Conservation (phyloP, 1,139 yeast species). For the Zygoascus sp. region DNA sequence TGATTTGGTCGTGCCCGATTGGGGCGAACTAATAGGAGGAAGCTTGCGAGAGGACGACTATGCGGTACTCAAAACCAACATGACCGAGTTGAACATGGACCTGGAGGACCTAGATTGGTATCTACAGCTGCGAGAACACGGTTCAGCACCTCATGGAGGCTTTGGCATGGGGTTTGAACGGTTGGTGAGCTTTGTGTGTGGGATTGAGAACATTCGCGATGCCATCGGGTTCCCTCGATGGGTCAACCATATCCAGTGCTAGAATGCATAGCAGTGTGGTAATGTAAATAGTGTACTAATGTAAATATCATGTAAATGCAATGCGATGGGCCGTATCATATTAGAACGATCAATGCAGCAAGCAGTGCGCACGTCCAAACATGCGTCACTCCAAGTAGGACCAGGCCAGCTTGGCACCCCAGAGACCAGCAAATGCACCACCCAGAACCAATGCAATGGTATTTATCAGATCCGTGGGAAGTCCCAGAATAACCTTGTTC, state of each 20-base stretch:
- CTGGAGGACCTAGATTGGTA: slow-evolving; percentile 72
- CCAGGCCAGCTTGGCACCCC: neutral
- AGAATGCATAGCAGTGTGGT: neutral
- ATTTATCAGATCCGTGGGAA: slow-evolving; percentile 25
- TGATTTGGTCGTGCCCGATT: slow-evolving; percentile 80
- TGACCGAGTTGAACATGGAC: slow-evolving; percentile 41
- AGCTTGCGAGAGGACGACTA: slow-evolving; percentile 78
- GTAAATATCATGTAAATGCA: neutral
- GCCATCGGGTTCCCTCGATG: slow-evolving; percentile 79
- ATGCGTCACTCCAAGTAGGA: neutral
- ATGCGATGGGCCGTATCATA: neutral
- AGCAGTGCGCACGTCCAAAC: neutral
- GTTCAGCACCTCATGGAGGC: slow-evolving; percentile 92
- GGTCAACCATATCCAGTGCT: slow-evolving; percentile 32
- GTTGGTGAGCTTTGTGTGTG: slow-evolving; percentile 64
- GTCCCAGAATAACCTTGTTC: slow-evolving; percentile 23
- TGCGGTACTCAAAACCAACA: slow-evolving; percentile 45
- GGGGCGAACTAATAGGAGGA: slow-evolving; percentile 97
- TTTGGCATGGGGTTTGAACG: slow-evolving; percentile 96
- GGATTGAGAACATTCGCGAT: slow-evolving; percentile 74
- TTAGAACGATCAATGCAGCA: neutral
- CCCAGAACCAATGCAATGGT: slow-evolving; percentile 21
- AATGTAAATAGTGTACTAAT: neutral
- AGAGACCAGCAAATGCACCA: slow-evolving; percentile 19
- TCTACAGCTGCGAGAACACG: slow-evolving; percentile 63